phyloP scores from a whole-genome alignment of 2,329 filamentous ascomycete genomes.

The Curvularia sp. region DNA sequence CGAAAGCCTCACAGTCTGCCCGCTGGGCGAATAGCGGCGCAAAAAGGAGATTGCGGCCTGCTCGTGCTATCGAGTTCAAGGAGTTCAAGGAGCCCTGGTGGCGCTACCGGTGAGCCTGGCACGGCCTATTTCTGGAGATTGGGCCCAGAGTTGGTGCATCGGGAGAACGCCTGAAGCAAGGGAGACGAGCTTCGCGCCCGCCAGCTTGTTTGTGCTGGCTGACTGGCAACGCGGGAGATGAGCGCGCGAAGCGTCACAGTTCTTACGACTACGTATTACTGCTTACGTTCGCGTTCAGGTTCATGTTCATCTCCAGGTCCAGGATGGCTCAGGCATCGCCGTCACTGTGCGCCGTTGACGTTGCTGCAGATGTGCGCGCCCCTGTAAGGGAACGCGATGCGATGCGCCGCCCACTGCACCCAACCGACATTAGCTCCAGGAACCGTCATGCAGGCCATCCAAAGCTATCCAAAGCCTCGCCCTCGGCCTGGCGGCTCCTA shows the following conservation, averaged over 20 bases:
- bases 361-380: neutral
- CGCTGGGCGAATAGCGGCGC: conserved; percentile 23
- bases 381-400: neutral
- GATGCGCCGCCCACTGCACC: neutral
- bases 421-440: conserved; percentile 5
- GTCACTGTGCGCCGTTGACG: neutral
- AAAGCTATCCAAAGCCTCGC: neutral
- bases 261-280: neutral
- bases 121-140: conserved; percentile 23
- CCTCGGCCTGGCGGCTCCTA: neutral
- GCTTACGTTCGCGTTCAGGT: neutral
- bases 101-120: conserved; percentile 19
- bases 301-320: neutral
- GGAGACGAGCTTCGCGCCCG: conserved; percentile 6
- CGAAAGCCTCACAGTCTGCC: neutral
- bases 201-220: neutral
- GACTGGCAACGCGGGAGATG: neutral
- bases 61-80: conserved; percentile 23
- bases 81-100: conserved; percentile 22
- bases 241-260: neutral
- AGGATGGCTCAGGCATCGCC: neutral
- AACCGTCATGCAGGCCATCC: conserved; percentile 4
- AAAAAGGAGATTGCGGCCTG: conserved; percentile 20
- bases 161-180: conserved; percentile 16
- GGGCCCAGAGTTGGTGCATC: conserved; percentile 10